A percentile compares a stretch with the other conserved stretches of the same genome.
phyloP scores from a whole-genome alignment of 2,329 filamentous ascomycete genomes.

The Stenocarpella maydis region DNA sequence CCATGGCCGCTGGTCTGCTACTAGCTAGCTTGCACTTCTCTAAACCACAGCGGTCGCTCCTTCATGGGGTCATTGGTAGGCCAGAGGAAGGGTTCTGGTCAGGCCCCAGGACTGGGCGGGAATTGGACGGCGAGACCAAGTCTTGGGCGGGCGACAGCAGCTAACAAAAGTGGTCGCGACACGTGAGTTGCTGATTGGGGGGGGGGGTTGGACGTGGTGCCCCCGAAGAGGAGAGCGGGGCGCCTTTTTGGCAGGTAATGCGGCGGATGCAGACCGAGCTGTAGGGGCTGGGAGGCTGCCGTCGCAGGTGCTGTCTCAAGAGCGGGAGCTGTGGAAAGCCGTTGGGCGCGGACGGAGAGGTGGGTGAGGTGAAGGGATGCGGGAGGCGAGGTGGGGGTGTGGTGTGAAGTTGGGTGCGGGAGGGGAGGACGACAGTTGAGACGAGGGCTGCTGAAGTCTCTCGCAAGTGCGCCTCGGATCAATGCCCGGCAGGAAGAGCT shows the following conservation, averaged over 20 bases:
- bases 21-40: slow-evolving; percentile 26
- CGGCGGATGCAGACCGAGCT: neutral
- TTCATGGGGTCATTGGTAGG: slow-evolving; percentile 36
- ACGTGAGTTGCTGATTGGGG: neutral
- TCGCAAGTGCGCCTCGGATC: slow-evolving; percentile 5
- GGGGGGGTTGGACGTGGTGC: slow-evolving; percentile 19
- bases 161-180: neutral
- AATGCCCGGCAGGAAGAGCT: neutral
- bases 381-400: slow-evolving; percentile 22
- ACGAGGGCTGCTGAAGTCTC: neutral
- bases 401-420: slow-evolving; percentile 21
- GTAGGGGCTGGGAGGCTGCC: slow-evolving; percentile 3
- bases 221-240: neutral
- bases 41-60: slow-evolving; percentile 24
- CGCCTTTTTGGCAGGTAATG: neutral
- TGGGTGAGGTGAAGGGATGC: slow-evolving; percentile 8
- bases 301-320: slow-evolving; percentile 20
- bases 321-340: slow-evolving; percentile 13
- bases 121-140: slow-evolving; percentile 24
- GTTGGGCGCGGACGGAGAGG: neutral
- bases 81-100: slow-evolving; percentile 2
- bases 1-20: slow-evolving; percentile 58
- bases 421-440: neutral
- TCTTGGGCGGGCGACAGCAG: slow-evolving; percentile 14
- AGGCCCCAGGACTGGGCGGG: slow-evolving; percentile 27